phyloP scores from a whole-genome alignment of 129 eudicot species.

The Scalesia atractyloides region DNA sequence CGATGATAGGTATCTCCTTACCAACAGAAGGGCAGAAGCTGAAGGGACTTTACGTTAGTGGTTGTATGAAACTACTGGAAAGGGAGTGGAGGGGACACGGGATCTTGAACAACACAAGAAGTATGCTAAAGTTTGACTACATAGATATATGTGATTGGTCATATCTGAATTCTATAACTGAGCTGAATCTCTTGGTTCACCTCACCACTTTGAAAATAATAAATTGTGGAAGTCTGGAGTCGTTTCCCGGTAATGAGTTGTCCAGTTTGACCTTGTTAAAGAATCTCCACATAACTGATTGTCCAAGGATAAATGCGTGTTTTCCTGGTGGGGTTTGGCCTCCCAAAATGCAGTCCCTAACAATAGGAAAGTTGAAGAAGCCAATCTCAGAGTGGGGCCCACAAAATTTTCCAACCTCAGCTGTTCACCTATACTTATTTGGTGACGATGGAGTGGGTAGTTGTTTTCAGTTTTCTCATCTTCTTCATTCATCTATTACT shows the following conservation, averaged over 20 bases:
- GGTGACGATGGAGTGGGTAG: constrained; percentile 14
- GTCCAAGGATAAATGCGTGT: constrained; percentile 15
- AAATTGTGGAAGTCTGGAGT: constrained; percentile 8
- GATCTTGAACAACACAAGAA: not conserved
- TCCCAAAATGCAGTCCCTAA: constrained; percentile 10
- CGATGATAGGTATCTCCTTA: not conserved
- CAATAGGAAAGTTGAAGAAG: constrained; percentile 13
- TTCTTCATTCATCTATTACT: constrained; percentile 25
- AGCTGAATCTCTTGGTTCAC: not conserved
- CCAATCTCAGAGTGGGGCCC: constrained; percentile 16
- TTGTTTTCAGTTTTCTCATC: constrained; percentile 1
- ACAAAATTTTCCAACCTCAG: constrained; percentile 23
- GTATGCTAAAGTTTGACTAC: not conserved
- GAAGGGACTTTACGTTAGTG: not conserved
- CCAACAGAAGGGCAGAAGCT: constrained; percentile 12
- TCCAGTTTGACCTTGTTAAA: constrained; percentile 1
- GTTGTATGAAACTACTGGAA: not conserved
- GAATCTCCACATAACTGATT: not conserved
- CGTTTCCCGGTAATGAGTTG: constrained; percentile 27
- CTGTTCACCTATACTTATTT: not conserved
- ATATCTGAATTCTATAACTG: constrained; percentile 14
- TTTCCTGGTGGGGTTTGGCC: constrained; percentile 37
- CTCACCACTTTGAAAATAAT: not conserved
- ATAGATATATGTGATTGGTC: not conserved
- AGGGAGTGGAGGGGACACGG: not conserved